phyloP scores from a whole-genome alignment of 768 basidiomycete species.

The Auricularia auricula-judae region DNA sequence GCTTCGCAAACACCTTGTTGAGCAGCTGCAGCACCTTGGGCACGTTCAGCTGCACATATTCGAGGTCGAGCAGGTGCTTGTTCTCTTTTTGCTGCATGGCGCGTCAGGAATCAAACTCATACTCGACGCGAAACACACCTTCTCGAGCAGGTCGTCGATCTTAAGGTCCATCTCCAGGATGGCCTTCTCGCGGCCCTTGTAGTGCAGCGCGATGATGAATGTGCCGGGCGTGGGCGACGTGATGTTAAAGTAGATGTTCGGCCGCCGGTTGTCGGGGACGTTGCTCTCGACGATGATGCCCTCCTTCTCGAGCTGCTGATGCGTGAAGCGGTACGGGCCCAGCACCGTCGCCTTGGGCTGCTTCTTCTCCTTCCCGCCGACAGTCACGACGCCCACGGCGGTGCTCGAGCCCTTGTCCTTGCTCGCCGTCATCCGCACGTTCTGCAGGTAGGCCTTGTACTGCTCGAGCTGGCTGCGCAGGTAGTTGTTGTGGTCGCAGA shows the following conservation, averaged over 20 bases:
- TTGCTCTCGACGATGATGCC: conserved; percentile 99
- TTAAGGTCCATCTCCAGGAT: conserved; percentile 99
- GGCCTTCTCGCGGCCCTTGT: conserved; percentile 97
- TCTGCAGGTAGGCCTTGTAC: conserved; percentile 98
- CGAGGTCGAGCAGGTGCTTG: conserved; percentile 89
- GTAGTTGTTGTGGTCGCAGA: conserved; percentile 98
- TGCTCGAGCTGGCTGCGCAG: conserved; percentile 92
- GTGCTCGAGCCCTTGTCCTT: conserved; percentile 83
- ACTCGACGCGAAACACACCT: conserved; percentile 40
- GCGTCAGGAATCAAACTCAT: background rate
- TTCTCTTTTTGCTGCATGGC: conserved; percentile 88
- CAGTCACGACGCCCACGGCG: conserved; percentile 88
- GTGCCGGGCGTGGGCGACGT: conserved; percentile 96
- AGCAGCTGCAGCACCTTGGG: conserved; percentile 85
- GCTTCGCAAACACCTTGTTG: conserved; percentile 90
- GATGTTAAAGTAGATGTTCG: conserved; percentile 98
- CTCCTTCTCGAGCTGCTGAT: conserved; percentile 97
- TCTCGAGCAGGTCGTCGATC: conserved; percentile 95
- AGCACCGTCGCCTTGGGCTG: conserved; percentile 72
- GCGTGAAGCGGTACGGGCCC: conserved; percentile 95
- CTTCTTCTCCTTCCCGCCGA: conserved; percentile 97
- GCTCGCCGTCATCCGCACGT: conserved; percentile 81
- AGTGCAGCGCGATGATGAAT: conserved; percentile 97
- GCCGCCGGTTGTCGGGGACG: conserved; percentile 97
- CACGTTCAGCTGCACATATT: conserved; percentile 96